Conservation (phyloP, 2,329 filamentous ascomycete species). For the Aspergillus costaricaensis region DNA sequence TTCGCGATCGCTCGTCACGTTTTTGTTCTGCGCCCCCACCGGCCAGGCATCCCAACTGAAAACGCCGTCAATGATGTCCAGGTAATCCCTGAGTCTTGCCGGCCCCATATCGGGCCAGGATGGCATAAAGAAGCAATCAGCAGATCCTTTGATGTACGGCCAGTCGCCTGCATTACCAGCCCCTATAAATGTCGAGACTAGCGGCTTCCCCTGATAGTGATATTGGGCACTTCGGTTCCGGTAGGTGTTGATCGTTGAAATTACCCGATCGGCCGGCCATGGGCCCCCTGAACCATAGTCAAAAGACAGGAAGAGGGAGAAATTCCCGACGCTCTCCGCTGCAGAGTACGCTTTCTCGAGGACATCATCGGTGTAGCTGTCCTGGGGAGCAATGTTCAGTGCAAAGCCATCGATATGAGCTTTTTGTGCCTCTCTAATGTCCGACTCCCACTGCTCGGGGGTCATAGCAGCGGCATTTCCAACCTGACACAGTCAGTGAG, state of each 20-base stretch:
- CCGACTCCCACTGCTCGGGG: slow-evolving; percentile 27
- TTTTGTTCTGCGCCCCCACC: slow-evolving; percentile 40
- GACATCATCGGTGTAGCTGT: slow-evolving; percentile 31
- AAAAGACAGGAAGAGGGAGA: slow-evolving; percentile 38
- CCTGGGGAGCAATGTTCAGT: slow-evolving; percentile 35
- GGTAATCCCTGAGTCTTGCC: slow-evolving; percentile 29
- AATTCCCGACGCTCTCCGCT: slow-evolving; percentile 31
- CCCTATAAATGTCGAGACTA: slow-evolving; percentile 50
- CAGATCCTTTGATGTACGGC: slow-evolving; percentile 43
- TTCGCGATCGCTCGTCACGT: slow-evolving; percentile 36
- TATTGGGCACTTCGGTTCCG: slow-evolving; percentile 28
- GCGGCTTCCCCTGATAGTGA: slow-evolving; percentile 31
- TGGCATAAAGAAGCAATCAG: slow-evolving; percentile 47
- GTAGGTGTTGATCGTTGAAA: slow-evolving; percentile 31
- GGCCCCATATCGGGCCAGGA: slow-evolving; percentile 42
- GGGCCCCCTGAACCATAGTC: slow-evolving; percentile 35
- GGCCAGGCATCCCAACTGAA: slow-evolving; percentile 52
- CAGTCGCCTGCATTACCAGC: slow-evolving; percentile 44
- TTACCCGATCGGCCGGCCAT: slow-evolving; percentile 31
- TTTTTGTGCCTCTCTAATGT: slow-evolving; percentile 30
- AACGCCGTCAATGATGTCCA: slow-evolving; percentile 40
- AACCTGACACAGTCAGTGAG: slow-evolving; percentile 20
- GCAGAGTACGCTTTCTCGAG: slow-evolving; percentile 33
- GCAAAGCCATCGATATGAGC: slow-evolving; percentile 38
- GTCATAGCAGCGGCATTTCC: slow-evolving; percentile 30